Percentiles rank a stretch among this genome's conserved stretches.
Evolutionary conservation across 2,329 filamentous ascomycete genomes (phyloP).

Genomic region (Colletotrichum somersetense): DNA sequence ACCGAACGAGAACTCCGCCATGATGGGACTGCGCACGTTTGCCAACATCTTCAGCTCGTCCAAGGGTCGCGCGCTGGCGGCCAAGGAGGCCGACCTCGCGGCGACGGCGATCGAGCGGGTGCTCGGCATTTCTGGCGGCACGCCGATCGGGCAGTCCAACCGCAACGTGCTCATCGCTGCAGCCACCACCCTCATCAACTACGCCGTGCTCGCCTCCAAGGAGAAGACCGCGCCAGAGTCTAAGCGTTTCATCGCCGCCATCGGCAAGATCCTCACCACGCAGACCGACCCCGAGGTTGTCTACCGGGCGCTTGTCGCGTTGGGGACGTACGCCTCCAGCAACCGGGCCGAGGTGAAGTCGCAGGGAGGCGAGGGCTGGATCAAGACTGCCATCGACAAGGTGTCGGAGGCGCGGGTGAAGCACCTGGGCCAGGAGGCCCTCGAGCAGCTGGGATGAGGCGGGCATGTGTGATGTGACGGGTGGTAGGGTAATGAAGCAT

Average conservation of each 20-base stretch:
- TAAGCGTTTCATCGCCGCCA: slow-evolving; percentile 67
- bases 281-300: slow-evolving; percentile 85
- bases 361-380: slow-evolving; percentile 56
- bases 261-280: slow-evolving; percentile 72
- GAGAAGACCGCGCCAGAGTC: slow-evolving; percentile 55
- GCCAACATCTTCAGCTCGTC: slow-evolving; percentile 86
- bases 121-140: slow-evolving; percentile 62
- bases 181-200: slow-evolving; percentile 87
- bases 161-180: slow-evolving; percentile 86
- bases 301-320: slow-evolving; percentile 83
- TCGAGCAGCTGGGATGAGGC: slow-evolving; percentile 50
- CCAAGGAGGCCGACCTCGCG: slow-evolving; percentile 69
- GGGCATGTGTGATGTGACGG: neutral
- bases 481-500: slow-evolving; percentile 2
- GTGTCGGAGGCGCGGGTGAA: slow-evolving; percentile 62
- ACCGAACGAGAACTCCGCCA: slow-evolving; percentile 82
- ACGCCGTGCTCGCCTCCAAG: slow-evolving; percentile 75
- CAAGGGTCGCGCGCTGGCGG: slow-evolving; percentile 75
- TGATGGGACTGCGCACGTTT: slow-evolving; percentile 86
- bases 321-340: slow-evolving; percentile 82
- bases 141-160: slow-evolving; percentile 69
- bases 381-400: slow-evolving; percentile 58
- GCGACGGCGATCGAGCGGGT: slow-evolving; percentile 74
- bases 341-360: slow-evolving; percentile 58
- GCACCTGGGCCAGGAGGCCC: slow-evolving; percentile 61